Base-by-base conservation (phyloP, 371 early-diverging fungal species). In the Lichtheimia ornata region DNA sequence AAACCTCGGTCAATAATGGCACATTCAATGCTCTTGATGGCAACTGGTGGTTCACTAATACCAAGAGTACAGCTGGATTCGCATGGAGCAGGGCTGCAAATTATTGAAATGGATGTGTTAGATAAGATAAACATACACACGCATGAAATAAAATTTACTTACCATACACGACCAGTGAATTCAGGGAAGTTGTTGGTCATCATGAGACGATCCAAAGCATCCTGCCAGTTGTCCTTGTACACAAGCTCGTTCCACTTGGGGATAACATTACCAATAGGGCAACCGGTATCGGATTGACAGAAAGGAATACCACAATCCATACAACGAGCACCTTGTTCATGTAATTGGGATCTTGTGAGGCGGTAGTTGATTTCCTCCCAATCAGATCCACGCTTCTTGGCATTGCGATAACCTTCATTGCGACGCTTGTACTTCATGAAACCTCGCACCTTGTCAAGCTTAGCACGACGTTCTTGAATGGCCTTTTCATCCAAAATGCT, bases 101-200 rank as follows among this genome's bases (percentile, higher is more conserved):
- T n/a, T n/a, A n/a, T n/a, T n/a, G 18, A 49, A 25, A 27, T 3
- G 28, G 4, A 4, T 0, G 4, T 0, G 28, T 28, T 28, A 28
- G 7, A 28, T 5, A 28, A 7, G 4, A 14, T 12, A 43, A 4
- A 42, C 5, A 15, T 84, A 15, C 35, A 53, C 9, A 45, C 4
- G 4, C 5, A n/a, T 45, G 79, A 62, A 84, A 84, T 27, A 52
- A 18, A 5, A 11, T 24, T n/a, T 1, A 35, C 64, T 64, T 69
- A 65, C 66, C 65, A 69, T 13, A 77, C 73, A 63, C 71, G 65
- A 40, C 67, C 92, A 45, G 92, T 92, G 67, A 93, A 93, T 75
- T 93, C 94, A 49, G 98, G 98, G 86, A 98, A 98, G 84, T 98
- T 98, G 87, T 97, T 97, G 64, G 98, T 98, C 85, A 94, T 88